Evolutionary conservation across 257 asterid genomes (phyloP).

Genomic region (Forsythia suspensa): DNA sequence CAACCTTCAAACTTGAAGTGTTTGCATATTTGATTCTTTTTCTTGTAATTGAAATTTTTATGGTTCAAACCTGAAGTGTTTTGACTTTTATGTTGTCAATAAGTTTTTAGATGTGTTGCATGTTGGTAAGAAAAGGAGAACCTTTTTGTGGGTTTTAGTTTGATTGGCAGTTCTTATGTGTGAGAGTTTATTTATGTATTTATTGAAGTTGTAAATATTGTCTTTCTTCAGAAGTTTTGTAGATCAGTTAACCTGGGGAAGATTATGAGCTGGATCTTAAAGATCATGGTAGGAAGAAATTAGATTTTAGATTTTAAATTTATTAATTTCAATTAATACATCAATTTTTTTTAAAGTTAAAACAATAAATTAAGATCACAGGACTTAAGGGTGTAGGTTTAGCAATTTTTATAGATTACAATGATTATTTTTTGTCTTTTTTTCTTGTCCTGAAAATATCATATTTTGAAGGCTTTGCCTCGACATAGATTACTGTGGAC

Average conservation of each 20-base stretch:
- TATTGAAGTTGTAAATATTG: not conserved
- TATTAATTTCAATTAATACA: too few relatives aligned
- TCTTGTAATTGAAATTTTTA: not conserved
- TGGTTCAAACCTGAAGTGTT: not conserved
- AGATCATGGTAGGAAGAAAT: not conserved
- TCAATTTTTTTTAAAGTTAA: too few relatives aligned
- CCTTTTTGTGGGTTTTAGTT: not conserved
- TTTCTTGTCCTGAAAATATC: too few relatives aligned
- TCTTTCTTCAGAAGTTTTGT: not conserved
- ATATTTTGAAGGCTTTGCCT: too few relatives aligned
- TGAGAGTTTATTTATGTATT: too few relatives aligned
- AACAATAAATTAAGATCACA: not conserved
- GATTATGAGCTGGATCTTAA: not conserved
- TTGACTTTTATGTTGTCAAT: too few relatives aligned
- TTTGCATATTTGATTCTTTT: not conserved
- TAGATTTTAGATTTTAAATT: too few relatives aligned
- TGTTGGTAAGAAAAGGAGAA: too few relatives aligned
- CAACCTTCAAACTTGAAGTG: too few relatives aligned
- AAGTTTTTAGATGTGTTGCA: too few relatives aligned
- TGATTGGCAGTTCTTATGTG: not conserved
- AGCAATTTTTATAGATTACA: not conserved
- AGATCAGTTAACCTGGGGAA: not conserved
- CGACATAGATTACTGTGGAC: accelerated
- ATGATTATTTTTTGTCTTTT: too few relatives aligned
- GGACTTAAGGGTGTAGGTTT: not conserved